Evolutionary conservation across 2,329 filamentous ascomycete genomes (phyloP).

Genomic region (Claviceps sp.): DNA sequence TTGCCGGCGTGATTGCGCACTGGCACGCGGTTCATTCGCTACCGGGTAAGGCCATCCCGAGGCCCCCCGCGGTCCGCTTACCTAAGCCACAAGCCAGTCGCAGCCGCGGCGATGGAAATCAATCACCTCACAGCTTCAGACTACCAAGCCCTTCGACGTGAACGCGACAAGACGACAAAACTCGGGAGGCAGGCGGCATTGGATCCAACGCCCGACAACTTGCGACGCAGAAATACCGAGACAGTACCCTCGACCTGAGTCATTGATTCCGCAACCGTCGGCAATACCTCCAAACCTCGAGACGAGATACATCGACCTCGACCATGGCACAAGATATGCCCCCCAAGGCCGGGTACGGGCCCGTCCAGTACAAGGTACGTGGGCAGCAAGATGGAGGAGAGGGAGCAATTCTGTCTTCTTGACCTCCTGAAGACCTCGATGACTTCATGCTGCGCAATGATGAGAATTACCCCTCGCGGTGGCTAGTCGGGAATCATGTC

Average conservation of each 20-base stretch:
- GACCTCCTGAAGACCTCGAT: too few relatives aligned
- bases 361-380: slow-evolving; percentile 90
- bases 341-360: slow-evolving; percentile 83
- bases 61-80: background rate
- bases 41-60: background rate
- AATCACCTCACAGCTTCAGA: slow-evolving; percentile 1
- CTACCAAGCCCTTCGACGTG: background rate
- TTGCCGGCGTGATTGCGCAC: too few relatives aligned
- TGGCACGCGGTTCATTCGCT: too few relatives aligned
- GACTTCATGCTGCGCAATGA: background rate
- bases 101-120: background rate
- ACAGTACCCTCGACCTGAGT: background rate
- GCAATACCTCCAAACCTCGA: background rate
- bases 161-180: background rate
- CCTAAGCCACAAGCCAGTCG: slow-evolving; percentile 2
- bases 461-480: background rate
- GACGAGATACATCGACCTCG: slow-evolving; percentile 27
- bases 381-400: background rate
- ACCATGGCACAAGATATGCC: slow-evolving; percentile 97
- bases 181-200: slow-evolving; percentile 2
- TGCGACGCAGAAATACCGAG: background rate
- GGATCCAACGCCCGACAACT: background rate
- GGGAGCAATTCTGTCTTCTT: background rate
- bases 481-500: too few relatives aligned
- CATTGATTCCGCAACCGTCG: background rate